A percentile compares a stretch with the other conserved stretches of the same genome.
Evolutionary conservation across 805 yeast species (phyloP).

Genomic region (Ogataea dorogensis): DNA sequence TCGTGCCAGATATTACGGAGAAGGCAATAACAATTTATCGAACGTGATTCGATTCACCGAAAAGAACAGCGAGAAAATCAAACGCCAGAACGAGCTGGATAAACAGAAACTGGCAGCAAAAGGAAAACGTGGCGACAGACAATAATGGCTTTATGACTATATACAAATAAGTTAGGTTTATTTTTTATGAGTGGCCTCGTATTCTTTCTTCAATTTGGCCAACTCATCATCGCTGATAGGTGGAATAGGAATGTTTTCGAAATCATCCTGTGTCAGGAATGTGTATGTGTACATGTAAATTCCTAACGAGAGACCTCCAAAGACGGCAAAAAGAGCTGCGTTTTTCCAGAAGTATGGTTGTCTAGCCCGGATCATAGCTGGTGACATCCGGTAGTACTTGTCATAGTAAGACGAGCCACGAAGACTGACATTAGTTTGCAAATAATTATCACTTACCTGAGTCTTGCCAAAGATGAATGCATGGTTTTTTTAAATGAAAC

Average conservation of each 20-base stretch:
- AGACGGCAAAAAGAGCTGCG: constrained; percentile 55
- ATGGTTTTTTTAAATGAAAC: constrained; percentile 10
- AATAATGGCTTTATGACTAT: constrained; percentile 9
- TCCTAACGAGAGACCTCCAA: constrained; percentile 65
- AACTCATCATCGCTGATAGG: constrained; percentile 81
- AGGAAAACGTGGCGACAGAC: constrained; percentile 8
- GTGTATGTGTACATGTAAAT: constrained; percentile 67
- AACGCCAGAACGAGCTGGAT: constrained; percentile 21
- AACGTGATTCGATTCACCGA: constrained; percentile 32
- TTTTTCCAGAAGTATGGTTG: constrained; percentile 81
- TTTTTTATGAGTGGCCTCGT: constrained; percentile 45
- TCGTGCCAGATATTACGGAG: constrained; percentile 27
- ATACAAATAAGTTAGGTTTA: constrained; percentile 5
- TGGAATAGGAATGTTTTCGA: constrained; percentile 90
- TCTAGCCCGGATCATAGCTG: constrained; percentile 89
- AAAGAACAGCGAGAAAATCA: constrained; percentile 26
- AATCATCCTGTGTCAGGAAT: constrained; percentile 72
- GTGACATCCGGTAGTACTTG: constrained; percentile 69
- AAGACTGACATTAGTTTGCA: constrained; percentile 19
- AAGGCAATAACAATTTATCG: constrained; percentile 34
- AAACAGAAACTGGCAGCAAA: constrained; percentile 12
- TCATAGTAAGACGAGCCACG: constrained; percentile 37
- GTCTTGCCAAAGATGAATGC: constrained; percentile 26
- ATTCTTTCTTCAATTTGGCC: constrained; percentile 68
- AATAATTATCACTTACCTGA: constrained; percentile 20